Base-by-base conservation (phyloP, 108 stramenopile genomes). In the Fistulifera solaris region DNA sequence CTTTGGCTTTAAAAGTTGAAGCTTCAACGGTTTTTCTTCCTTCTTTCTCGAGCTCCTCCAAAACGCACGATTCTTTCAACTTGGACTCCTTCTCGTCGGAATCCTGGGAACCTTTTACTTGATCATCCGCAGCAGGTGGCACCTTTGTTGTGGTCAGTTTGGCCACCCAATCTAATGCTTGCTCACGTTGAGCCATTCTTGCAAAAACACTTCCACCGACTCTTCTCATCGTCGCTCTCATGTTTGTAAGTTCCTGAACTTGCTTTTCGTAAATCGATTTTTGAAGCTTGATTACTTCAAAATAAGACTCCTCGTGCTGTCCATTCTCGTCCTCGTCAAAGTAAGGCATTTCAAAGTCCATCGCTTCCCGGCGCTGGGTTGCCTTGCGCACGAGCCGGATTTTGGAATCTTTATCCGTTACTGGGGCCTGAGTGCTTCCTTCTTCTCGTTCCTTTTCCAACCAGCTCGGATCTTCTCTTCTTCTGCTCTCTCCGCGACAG, bases 341-440 rank as follows among this genome's bases (percentile, higher is more conserved):
- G 61, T 78, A 87, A 1, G 85, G 89, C 58, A 82, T 62, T 46
- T 91, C 89, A 67, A 91, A 87, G 54, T 91, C 83, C 17, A 76
- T 63, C 11, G 63, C 41, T 26, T 78, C 69, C 18, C 77, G 62
- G 38, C 78, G 62, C 18, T 60, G 46, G 22, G 24, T 43, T 18
- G 23, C 16, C 3, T 28, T 21, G 13, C 58, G 46, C 8, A 59
- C 58, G 25, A 38, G 15, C 1, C 58, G 58, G 12, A 31, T 38
- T 27, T 59, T 59, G 22, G 4, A 21, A 6, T 42, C 42, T 1
- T 21, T 38, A 57, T 14, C 21, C 21, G 11, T 22, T 1, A 41
- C 38, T 25, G 56, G 56, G 56, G 59, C 17, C 54, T 35, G 51
- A 39, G 62, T 22, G 62, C 47, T 44, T 2, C 35, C 14, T 23